Percentiles rank a stretch among this genome's conserved stretches.
These are phyloP conservation scores for Nasturtium officinale DNA, from an alignment of 345 rosid species.

Conservation along the genomic window DNA sequence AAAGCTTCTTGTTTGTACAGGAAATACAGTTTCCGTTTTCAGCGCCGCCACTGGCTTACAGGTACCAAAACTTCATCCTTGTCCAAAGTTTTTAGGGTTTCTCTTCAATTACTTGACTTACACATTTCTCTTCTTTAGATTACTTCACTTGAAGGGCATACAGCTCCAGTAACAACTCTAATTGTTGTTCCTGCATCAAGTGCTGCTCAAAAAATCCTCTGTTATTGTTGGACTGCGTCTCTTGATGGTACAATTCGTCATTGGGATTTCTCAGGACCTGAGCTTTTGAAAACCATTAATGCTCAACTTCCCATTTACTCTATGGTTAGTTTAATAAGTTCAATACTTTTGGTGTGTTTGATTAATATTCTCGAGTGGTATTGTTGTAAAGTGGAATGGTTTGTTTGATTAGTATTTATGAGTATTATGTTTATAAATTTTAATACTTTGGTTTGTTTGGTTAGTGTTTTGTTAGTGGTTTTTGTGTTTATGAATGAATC, in stretches of 20 bases:
- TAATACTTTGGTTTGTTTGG: slow-evolving; percentile 1
- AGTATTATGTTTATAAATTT: background rate
- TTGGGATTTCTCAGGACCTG: slow-evolving; percentile 88
- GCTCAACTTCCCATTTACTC: slow-evolving; percentile 65
- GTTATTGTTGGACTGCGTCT: slow-evolving; percentile 92
- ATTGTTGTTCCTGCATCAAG: slow-evolving; percentile 67
- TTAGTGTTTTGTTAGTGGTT: background rate
- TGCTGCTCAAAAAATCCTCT: slow-evolving; percentile 58
- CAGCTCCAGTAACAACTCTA: slow-evolving; percentile 71
- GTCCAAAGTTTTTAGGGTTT: background rate
- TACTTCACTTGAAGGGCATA: slow-evolving; percentile 79
- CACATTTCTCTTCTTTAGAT: slow-evolving; percentile 40
- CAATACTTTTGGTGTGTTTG: background rate
- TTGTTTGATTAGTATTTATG: background rate
- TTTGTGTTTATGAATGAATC: background rate
- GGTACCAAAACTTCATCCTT: slow-evolving; percentile 43
- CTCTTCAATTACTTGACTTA: background rate
- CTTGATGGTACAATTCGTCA: slow-evolving; percentile 86
- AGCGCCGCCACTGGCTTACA: slow-evolving; percentile 83
- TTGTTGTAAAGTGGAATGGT: background rate
- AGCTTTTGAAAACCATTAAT: slow-evolving; percentile 70
- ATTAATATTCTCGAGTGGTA: background rate
- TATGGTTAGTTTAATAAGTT: slow-evolving; percentile 53
- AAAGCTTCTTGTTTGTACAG: slow-evolving; percentile 78
- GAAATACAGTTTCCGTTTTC: slow-evolving; percentile 73